These are phyloP conservation scores for Leucosporidium yakuticum DNA, from an alignment of 768 basidiomycete genomes.

Conservation along the genomic window DNA sequence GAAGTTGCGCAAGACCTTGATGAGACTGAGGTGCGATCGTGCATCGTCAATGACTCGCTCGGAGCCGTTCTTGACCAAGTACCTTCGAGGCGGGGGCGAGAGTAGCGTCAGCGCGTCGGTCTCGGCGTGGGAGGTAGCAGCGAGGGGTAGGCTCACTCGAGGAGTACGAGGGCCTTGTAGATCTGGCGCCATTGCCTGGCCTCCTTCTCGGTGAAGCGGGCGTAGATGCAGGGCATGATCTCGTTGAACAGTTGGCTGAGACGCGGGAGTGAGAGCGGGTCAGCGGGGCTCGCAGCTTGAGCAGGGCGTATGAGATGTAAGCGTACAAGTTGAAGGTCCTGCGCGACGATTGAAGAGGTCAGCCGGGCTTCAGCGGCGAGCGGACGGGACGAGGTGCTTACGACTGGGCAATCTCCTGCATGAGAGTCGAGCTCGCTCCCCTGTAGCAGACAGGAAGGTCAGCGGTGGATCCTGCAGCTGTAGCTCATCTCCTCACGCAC, in stretches of 20 bases:
- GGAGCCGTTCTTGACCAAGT: conserved; percentile 91
- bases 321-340: conserved; percentile 97
- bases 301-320: not conserved
- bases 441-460: conserved; percentile 46
- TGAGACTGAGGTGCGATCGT: conserved; percentile 82
- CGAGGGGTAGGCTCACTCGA: conserved; percentile 1
- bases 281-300: not conserved
- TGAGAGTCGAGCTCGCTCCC: conserved; percentile 95
- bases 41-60: conserved; percentile 98
- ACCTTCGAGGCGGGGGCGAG: conserved; percentile 49
- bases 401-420: conserved; percentile 99
- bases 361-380: conserved; percentile 3
- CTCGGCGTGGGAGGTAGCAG: not conserved
- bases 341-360: not conserved
- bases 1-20: conserved; percentile 96
- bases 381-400: conserved; percentile 46
- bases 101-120: conserved; percentile 63
- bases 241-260: conserved; percentile 94
- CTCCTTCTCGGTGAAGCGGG: conserved; percentile 94
- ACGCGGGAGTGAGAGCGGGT: too few relatives aligned
- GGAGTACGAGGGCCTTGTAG: conserved; percentile 62
- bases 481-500: conserved; percentile 50
- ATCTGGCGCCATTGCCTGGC: conserved; percentile 98
- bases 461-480: not conserved
- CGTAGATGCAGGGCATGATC: conserved; percentile 96